phyloP scores from a whole-genome alignment of 805 yeast genomes.

The Candida pseudofarinosa region DNA sequence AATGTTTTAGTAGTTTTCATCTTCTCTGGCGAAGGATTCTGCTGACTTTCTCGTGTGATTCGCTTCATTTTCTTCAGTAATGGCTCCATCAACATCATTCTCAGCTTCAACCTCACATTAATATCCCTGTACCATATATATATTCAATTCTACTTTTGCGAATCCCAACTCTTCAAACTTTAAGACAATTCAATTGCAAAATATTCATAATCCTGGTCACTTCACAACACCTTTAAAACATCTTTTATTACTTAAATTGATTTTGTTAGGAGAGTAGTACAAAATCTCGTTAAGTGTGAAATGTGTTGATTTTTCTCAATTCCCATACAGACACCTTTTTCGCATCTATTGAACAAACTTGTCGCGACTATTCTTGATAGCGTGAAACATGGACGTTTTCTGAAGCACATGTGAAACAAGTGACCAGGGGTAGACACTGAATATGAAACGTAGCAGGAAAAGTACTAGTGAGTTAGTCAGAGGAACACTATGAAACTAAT shows the following conservation, averaged over 20 bases:
- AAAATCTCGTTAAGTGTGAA: neutral
- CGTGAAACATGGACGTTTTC: neutral
- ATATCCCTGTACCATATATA: no score
- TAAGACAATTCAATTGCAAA: neutral
- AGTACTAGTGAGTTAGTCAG: neutral
- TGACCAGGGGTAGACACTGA: neutral
- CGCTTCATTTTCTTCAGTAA: neutral
- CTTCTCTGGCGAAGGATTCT: neutral
- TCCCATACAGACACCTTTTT: neutral
- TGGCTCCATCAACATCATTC: neutral
- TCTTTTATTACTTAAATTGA: neutral
- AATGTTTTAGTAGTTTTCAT: slow-evolving; percentile 14
- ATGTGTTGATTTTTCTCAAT: neutral
- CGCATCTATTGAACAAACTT: neutral
- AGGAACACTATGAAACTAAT: neutral
- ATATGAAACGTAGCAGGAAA: neutral
- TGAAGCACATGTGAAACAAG: neutral
- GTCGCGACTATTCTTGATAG: neutral
- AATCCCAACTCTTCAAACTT: neutral
- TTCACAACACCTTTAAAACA: neutral
- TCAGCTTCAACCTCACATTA: no score
- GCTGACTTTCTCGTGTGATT: neutral
- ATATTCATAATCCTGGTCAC: neutral
- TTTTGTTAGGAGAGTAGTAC: neutral
- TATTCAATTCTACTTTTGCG: no score